Percentiles rank a stretch among this genome's conserved stretches.
Conservation (phyloP, 768 basidiomycete genomes). For the Galerina sulciceps region DNA sequence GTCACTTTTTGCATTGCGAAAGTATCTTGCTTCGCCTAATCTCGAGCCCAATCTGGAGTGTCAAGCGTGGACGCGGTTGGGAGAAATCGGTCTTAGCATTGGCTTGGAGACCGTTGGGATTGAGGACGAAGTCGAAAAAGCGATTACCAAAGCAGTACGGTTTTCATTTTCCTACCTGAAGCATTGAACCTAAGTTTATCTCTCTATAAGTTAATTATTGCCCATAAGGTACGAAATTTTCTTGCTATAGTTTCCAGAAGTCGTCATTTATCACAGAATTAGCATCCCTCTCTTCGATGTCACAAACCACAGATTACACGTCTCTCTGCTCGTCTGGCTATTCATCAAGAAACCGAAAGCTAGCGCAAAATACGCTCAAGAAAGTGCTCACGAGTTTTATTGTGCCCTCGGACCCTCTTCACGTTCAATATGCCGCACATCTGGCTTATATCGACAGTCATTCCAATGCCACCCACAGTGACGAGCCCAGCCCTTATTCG, state of each 20-base stretch:
- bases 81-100: constrained; percentile 68
- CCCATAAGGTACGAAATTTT: constrained; percentile 54
- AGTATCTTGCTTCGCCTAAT: constrained; percentile 52
- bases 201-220: constrained; percentile 47
- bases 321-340: constrained; percentile 65
- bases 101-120: constrained; percentile 54
- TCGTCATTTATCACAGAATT: neutral
- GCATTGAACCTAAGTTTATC: constrained; percentile 2
- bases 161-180: neutral
- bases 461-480: constrained; percentile 17
- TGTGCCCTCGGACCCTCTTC: constrained; percentile 50
- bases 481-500: constrained; percentile 3
- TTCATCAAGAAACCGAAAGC: constrained; percentile 56
- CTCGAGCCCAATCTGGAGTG: constrained; percentile 68
- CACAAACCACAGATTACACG: constrained; percentile 64
- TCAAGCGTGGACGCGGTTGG: constrained; percentile 70
- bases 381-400: constrained; percentile 53
- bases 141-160: constrained; percentile 73
- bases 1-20: constrained; percentile 58
- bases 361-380: constrained; percentile 61
- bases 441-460: constrained; percentile 55
- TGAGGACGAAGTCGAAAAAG: constrained; percentile 67
- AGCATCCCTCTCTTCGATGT: constrained; percentile 69
- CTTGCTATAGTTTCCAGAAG: constrained; percentile 3
- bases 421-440: constrained; percentile 57